Evolutionary conservation across 306 rosid species (phyloP), one percentile per base, ranked within the genome.

Genomic region (Phaseolus lunatus): DNA sequence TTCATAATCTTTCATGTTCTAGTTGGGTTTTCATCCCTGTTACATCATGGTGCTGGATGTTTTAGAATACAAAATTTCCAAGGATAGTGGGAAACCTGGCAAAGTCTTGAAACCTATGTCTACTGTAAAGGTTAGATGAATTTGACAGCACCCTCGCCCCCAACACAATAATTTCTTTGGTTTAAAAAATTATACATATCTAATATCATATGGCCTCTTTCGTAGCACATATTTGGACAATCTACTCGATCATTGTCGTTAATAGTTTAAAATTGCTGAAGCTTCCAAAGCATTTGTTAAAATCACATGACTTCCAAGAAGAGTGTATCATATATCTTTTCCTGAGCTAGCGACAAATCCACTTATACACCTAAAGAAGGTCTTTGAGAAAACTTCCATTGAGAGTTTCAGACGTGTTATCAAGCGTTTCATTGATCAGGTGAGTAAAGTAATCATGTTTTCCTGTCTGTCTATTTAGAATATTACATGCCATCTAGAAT

Each of bases 341-440:
- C 97, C 97, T 6, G 99, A 95, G 79, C 81, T 95, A 45, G 97
- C 96, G 49, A 88, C 89, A 47, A 83, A 87, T 83, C 91, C 99
- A 27, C 91, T 95, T 35, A 61, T 89, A 57, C 87, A 80, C 83
- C 78, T 95, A 72, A 89, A 83, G 86, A 95, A 95, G 87, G 84
- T 92, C 65, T 83, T 73, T 20, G 93, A 87, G 72, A 84, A 31
- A 70, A 87, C 92, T 67, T 81, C 91, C 22, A 53, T 80, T n/a
- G 99, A 95, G 85, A 89, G 87, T 84, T 80, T 71, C 88, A 89
- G 56, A 78, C 92, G 94, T 56, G 65, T 87, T 54, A 84, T 92
- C 73, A 92, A 85, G 86, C 92, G 96, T 33, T 92, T 95, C 79
- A 83, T 95, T 58, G 92, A 92, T 77, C 97, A 95, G 97, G 99